Conservation (phyloP, 2,329 filamentous ascomycete species). For the Lecanicillium sp. region DNA sequence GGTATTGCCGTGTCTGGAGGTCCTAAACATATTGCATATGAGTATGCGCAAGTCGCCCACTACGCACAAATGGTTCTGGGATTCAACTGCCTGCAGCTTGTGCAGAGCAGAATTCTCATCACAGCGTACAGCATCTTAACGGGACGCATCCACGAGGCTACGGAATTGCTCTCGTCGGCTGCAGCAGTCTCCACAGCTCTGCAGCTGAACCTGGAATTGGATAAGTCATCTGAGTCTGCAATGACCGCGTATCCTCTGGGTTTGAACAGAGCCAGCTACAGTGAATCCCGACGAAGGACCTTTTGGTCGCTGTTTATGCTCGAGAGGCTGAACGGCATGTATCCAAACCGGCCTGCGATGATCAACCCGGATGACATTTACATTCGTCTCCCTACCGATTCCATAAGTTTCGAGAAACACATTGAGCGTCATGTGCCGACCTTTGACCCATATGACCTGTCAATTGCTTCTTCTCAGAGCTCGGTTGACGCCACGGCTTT, state of each 20-base stretch:
- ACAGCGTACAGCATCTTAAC: slow-evolving; percentile 57
- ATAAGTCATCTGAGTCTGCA: slow-evolving; percentile 30
- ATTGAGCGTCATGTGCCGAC: slow-evolving; percentile 47
- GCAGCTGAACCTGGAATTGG: slow-evolving; percentile 56
- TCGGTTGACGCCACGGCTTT: slow-evolving; percentile 47
- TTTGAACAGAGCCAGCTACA: slow-evolving; percentile 47
- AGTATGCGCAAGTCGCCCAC: slow-evolving; percentile 44
- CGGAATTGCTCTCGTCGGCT: slow-evolving; percentile 56
- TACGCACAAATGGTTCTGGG: slow-evolving; percentile 36
- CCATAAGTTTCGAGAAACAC: slow-evolving; percentile 53
- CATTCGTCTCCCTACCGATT: slow-evolving; percentile 55
- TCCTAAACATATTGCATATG: slow-evolving; percentile 25
- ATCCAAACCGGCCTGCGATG: slow-evolving; percentile 41
- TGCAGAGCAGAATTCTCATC: slow-evolving; percentile 59
- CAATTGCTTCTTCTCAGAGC: slow-evolving; percentile 13
- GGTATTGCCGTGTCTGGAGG: slow-evolving; percentile 31
- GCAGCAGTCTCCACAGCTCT: slow-evolving; percentile 50
- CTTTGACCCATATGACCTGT: slow-evolving; percentile 43
- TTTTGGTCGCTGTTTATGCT: slow-evolving; percentile 66
- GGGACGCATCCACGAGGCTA: slow-evolving; percentile 49
- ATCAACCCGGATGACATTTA: slow-evolving; percentile 59
- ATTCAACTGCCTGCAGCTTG: slow-evolving; percentile 44
- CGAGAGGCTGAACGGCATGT: slow-evolving; percentile 57
- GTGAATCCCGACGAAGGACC: slow-evolving; percentile 60
- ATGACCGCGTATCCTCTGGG: slow-evolving; percentile 43